Base-by-base conservation (phyloP, 163 green algal genomes). In the Prototheca wickerhamii region DNA sequence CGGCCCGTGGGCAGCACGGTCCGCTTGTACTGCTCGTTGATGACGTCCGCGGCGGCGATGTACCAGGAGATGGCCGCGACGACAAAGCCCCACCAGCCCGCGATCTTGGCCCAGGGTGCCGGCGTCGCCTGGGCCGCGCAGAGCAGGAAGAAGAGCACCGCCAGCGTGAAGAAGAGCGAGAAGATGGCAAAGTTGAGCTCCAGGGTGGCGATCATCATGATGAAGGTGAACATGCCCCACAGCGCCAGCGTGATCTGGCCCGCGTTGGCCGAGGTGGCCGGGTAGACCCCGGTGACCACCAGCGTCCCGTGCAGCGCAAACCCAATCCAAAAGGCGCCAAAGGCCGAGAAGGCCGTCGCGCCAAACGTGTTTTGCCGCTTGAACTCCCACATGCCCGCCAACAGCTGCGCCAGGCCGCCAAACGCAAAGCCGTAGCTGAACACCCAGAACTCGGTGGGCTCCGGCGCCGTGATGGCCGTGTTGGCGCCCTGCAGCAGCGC, bases 281-380 rank as follows among this genome's bases (percentile, higher is more conserved):
- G 5, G n/a, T 63, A 61, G 34, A 33, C 29, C 2, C 35, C 46
- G 4, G 43, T 18, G 10, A 21, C 18, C 31, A 61, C 49, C 21
- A 70, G 30, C 6, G 7, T 44, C 32, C 29, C 62, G 30, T 61
- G 37, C 25, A 42, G 20, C 2, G 56, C 68, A 29, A 70, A 69
- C 1, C 64, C 52, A 44, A 77, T 77, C 70, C 70, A 77, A 30
- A 73, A 77, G 29, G 60, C 64, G n/a, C 70, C 70, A 30, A 46
- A 76, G 25, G 63, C 62, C 2, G 35, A 67, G 60, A 73, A 77
- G 12, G 64, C 65, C 0, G 60, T 69, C 1, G 70, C 70, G 6
- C 64, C 70, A 65, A 77, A 77, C 0, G 60, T 70, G 64, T 73
- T 73, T 35, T 70, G 61, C 40, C 63, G 30, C 63, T 75, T 75